A percentile compares a stretch with the other conserved stretches of the same genome.
Conservation (phyloP, 257 asterid genomes). For the Nyctanthes arbortristis region DNA sequence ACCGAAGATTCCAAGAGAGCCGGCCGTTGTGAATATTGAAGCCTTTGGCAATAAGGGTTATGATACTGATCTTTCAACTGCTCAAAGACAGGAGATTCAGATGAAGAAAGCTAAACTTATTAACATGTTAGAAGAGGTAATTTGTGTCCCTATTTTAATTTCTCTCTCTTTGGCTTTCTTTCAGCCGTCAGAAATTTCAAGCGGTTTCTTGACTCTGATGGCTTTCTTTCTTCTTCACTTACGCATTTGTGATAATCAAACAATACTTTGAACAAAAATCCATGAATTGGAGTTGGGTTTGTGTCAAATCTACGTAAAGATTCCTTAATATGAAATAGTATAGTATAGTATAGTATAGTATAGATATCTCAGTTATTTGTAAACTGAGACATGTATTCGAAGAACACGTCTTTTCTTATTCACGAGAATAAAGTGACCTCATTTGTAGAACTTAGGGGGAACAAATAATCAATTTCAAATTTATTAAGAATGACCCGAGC, state of each 20-base stretch:
- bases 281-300: constrained; percentile 6
- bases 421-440: too few relatives aligned
- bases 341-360: too few relatives aligned
- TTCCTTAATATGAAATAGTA: background rate
- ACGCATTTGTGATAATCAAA: background rate
- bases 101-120: constrained; percentile 73
- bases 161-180: background rate
- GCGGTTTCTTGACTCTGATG: background rate
- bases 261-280: background rate
- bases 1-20: constrained; percentile 28
- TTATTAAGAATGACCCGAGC: too few relatives aligned
- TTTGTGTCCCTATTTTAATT: too few relatives aligned
- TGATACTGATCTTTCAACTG: constrained; percentile 46
- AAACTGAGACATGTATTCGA: too few relatives aligned
- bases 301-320: background rate
- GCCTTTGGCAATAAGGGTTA: constrained; percentile 13
- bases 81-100: constrained; percentile 78
- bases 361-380: too few relatives aligned
- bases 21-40: constrained; percentile 11
- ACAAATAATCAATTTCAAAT: too few relatives aligned
- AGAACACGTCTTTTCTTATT: too few relatives aligned
- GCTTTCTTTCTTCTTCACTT: background rate
- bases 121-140: constrained; percentile 80
- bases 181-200: too few relatives aligned
- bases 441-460: too few relatives aligned